Evolutionary conservation across 805 yeast species (phyloP), one percentile per base, ranked within the genome.

Genomic region (Starmerella stellata): DNA sequence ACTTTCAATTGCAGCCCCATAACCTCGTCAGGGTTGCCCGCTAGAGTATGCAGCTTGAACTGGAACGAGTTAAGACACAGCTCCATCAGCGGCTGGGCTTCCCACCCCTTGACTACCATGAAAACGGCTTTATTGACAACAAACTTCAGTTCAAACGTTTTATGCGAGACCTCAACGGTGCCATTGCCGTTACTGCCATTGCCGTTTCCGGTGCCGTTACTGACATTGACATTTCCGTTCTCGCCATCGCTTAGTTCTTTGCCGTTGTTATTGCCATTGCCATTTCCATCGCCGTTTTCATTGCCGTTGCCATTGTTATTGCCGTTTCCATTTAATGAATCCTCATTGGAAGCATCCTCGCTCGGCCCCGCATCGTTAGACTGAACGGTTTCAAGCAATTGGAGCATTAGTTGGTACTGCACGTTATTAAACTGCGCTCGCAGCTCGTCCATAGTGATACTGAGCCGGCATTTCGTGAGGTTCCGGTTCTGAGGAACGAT

Each of bases 361-460:
- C 9, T 7, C 15, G 32, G 19, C n/a, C n/a, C 29, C 11, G n/a
- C 29, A 25, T n/a, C n/a, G 29, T n/a, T 25, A 5, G 32, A 8
- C 9, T 29, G 19, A 8, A 15, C 19, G 11, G 7, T 29, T 5
- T 5, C 32, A 15, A 87, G 61, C 33, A 87, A 60, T 41, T 74
- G 72, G 87, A 90, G 75, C 51, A 90, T 62, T 1, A 82, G 72
- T 55, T 82, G 79, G 59, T 92, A 92, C 54, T 92, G 95, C 50
- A 74, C 78, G 54, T 90, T 96, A 48, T 80, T 80, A 51, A 90
- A 55, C 23, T 78, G 68, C 3, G 90, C 73, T 23, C 66, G 65
- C 44, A 92, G 66, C 24, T 61, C 61, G 0, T 95, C 93, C 13
- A 90, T 68, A 42, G 73, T 72, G 13, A 90, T 95, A 23, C 80